Conservation (phyloP, 805 yeast species). For the Torulaspora quercuum region DNA sequence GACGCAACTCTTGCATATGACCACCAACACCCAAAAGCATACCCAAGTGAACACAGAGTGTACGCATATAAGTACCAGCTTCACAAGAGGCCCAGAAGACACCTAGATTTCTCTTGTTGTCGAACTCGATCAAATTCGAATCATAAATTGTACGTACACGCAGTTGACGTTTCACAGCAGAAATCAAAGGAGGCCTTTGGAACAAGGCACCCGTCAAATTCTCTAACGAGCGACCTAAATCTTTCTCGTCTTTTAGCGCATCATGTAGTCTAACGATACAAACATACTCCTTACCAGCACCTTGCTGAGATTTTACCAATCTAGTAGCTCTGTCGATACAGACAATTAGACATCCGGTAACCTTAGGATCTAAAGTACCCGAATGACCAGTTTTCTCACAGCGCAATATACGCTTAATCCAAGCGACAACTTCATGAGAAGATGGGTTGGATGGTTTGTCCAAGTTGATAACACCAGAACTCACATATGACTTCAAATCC, state of each 20-base stretch:
- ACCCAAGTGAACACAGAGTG: constrained; percentile 97
- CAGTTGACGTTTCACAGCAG: constrained; percentile 98
- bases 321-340: constrained; percentile 98
- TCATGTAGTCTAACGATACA: constrained; percentile 96
- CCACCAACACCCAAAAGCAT: constrained; percentile 98
- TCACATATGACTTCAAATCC: constrained; percentile 83
- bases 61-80: constrained; percentile 99
- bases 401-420: constrained; percentile 95
- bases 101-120: constrained; percentile 92
- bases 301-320: constrained; percentile 97
- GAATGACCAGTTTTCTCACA: constrained; percentile 98
- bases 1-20: constrained; percentile 99
- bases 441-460: constrained; percentile 99
- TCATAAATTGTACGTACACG: constrained; percentile 98
- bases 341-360: constrained; percentile 97
- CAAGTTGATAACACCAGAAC: constrained; percentile 93
- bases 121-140: constrained; percentile 92
- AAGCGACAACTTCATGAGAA: constrained; percentile 98
- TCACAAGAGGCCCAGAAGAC: constrained; percentile 99
- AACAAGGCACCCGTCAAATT: constrained; percentile 97
- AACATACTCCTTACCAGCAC: constrained; percentile 99
- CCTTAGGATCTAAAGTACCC: constrained; percentile 98
- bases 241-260: constrained; percentile 85
- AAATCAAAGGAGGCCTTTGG: constrained; percentile 98
- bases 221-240: constrained; percentile 80